Base-by-base conservation (phyloP, 2,329 filamentous ascomycete genomes). In the Exophiala bonariae region DNA sequence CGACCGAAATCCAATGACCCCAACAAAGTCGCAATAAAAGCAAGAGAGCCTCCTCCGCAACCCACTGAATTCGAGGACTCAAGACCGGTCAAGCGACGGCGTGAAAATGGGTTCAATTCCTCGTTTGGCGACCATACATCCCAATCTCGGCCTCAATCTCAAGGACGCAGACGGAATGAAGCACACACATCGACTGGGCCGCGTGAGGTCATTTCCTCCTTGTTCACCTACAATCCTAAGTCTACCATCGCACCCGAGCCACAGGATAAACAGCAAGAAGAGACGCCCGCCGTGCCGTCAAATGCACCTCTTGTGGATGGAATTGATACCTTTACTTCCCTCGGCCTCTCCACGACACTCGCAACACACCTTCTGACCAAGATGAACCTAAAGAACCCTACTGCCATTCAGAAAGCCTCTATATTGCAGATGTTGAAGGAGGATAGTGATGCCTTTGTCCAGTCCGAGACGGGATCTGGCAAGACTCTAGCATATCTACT, bases 401-500 rank as follows among this genome's bases (percentile, higher is more conserved):
- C 93, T 0, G 89, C 89, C 0, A 96, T 99, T 63, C 93, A 99
- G 70, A 91, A 91, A 60, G 89, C 88, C 52, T 86, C 92, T 1
- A 85, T 99, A 31, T 79, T 87, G 33, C 85, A 93, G 59, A 72
- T 99, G 52, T 70, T 95, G 35, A 83, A 83, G 33, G 85, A 86
- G 43, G 87, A 95, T 59, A 84, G 81, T 36, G 93, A 99, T 72
- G 91, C 91, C 2, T 99, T 99, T 61, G 86, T 99, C 26, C 93
- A 97, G 66, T 95, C 93, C 2, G 87, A 99, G 71, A 99, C 93
- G 0, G 93, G 93, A 58, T 99, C 93, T 0, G 93, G 93, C 70
- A 99, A 99, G 72, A 99, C 93, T 0, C 72, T 99, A 50, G 89
- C 93, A n/a, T 99, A 99, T 65, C 77, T 99, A 3, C 73, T 99